Percentiles rank a stretch among this genome's conserved stretches.
phyloP scores from a whole-genome alignment of 1,139 yeast species.

The Yamadazyma epiphylla region DNA sequence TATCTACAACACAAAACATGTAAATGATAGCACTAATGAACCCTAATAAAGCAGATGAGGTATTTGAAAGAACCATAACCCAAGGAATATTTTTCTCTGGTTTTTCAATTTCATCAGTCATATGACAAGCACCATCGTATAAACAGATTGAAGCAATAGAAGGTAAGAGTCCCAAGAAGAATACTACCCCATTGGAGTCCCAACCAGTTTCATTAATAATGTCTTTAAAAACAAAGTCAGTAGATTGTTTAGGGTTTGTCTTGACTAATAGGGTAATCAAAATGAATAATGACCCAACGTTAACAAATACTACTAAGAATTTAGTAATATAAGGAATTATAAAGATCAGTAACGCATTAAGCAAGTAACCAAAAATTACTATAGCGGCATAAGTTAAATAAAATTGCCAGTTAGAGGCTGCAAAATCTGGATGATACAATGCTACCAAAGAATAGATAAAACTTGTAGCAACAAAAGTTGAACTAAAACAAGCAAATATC shows the following conservation, averaged over 20 bases:
- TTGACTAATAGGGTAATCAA: constrained; percentile 21
- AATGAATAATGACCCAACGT: constrained; percentile 22
- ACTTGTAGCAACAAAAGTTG: constrained; percentile 38
- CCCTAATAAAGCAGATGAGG: constrained; percentile 19
- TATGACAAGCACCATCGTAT: constrained; percentile 28
- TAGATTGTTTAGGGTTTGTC: constrained; percentile 20
- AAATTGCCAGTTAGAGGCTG: constrained; percentile 20
- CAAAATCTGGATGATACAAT: constrained; percentile 19
- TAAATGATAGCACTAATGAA: constrained; percentile 21
- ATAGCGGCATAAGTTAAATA: constrained; percentile 19
- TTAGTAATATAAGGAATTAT: constrained; percentile 18
- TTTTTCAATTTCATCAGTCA: constrained; percentile 26
- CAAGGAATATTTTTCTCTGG: constrained; percentile 26
- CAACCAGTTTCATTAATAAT: constrained; percentile 26
- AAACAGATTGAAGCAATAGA: constrained; percentile 23
- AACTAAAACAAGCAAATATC: constrained; percentile 36
- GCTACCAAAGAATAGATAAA: constrained; percentile 39
- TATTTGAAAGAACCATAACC: constrained; percentile 24
- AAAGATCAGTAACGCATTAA: constrained; percentile 19
- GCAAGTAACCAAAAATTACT: constrained; percentile 12
- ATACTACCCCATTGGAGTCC: constrained; percentile 24
- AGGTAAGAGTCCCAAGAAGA: constrained; percentile 25
- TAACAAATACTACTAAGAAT: constrained; percentile 17
- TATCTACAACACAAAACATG: constrained; percentile 22
- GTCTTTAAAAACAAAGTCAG: constrained; percentile 19